Base-by-base conservation (phyloP, 1,284 basidiomycete genomes). In the Microbotryum lychnidis-dioicae region DNA sequence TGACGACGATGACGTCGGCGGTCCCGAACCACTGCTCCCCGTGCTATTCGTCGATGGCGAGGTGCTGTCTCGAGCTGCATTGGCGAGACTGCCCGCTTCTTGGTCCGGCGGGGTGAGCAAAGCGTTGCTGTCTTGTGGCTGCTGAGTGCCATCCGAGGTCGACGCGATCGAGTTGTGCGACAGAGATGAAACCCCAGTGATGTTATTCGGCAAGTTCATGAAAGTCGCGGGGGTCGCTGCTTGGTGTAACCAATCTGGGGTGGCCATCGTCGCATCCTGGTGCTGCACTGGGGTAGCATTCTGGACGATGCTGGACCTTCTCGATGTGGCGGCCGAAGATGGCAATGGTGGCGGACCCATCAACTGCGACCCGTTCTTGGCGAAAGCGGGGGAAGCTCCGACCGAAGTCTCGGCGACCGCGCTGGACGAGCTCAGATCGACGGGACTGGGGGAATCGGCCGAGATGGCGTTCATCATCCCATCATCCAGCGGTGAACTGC, bases 161-260 rank as follows among this genome's bases (percentile, higher is more conserved):
- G 37, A 42, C 37, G 37, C 37, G 37, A 18, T 42, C 4, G 37
- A 16, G 12, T 5, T 42, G 37, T 42, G 37, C 37, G 37, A 42
- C 37, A 42, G 37, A 10, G 37, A 42, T 16, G 37, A 42, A 6
- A 42, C 37, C 9, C 37, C 37, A 10, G 37, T 53, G 33, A 68
- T 58, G 33, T 63, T 61, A 51, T 51, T 53, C 2, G 66, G 44
- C 21, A 72, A 52, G 54, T 70, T 71, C 71, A 72, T 71, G 50
- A 72, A 65, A 4, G 64, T 59, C 1, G 71, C 68, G 3, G 71
- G 71, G 8, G 71, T 72, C 29, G 70, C 60, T 8, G 69, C 37
- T 42, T 42, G 68, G 46, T 55, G 54, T 23, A 64, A 20, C 58
- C 58, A 37, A 25, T 9, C 33, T 53, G 50, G n/a, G 45, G 18